These are phyloP conservation scores for Rhipidocladum racemiflorum DNA, from an alignment of 176 grass and related monocot species.

Conservation along the genomic window DNA sequence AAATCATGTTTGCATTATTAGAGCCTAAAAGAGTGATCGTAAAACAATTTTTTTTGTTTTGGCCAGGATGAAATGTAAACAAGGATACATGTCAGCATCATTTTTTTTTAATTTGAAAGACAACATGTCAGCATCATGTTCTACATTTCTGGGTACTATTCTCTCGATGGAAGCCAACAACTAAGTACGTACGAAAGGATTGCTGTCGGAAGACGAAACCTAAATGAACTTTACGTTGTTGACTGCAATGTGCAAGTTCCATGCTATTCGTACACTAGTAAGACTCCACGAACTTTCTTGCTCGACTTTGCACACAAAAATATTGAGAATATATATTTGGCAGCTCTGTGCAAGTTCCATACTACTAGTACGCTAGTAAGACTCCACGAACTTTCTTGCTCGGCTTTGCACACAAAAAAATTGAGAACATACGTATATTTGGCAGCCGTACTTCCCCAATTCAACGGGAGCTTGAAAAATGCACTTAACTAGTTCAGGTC, in stretches of 20 bases:
- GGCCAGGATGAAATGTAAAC: background rate
- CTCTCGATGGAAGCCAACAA: background rate
- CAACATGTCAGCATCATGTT: too few relatives aligned
- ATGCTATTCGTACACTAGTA: background rate
- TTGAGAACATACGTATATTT: background rate
- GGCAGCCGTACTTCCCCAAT: background rate
- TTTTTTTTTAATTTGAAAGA: too few relatives aligned
- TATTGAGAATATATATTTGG: too few relatives aligned
- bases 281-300: background rate
- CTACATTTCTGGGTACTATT: background rate
- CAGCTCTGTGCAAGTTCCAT: background rate
- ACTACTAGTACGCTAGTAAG: background rate
- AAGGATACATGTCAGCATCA: background rate
- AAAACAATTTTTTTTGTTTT: background rate
- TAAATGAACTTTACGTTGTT: background rate
- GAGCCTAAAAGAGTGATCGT: background rate
- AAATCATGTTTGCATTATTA: background rate
- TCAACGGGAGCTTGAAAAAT: background rate
- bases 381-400: background rate
- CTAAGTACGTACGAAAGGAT: slow-evolving; percentile 4
- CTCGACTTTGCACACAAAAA: background rate
- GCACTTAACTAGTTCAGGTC: background rate
- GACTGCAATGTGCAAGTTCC: background rate
- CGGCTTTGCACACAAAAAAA: background rate
- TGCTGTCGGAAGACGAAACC: background rate